phyloP scores from a whole-genome alignment of 1,139 yeast genomes.

The Nakaseomyces bracarensis region DNA sequence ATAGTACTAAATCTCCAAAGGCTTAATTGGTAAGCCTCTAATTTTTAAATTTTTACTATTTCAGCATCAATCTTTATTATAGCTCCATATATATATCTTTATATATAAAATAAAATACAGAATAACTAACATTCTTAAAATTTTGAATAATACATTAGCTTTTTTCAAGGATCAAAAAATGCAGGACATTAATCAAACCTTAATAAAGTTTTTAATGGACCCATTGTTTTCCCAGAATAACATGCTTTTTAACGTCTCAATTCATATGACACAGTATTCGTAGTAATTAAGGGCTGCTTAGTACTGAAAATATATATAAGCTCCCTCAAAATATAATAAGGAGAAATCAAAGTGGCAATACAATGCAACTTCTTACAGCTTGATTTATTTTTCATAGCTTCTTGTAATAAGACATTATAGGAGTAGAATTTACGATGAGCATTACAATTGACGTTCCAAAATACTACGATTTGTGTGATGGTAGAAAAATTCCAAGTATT shows the following conservation, averaged over 20 bases:
- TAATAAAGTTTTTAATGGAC: no score
- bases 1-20: neutral
- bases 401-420: neutral
- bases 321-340: no score
- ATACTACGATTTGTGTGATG: slow-evolving; percentile 34
- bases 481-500: slow-evolving; percentile 43
- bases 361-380: no score
- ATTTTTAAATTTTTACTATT: neutral
- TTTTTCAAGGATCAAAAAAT: no score
- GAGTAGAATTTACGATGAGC: neutral
- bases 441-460: slow-evolving; percentile 17
- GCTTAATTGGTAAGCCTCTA: neutral
- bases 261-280: neutral
- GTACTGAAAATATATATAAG: no score
- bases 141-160: no score
- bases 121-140: no score
- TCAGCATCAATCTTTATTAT: neutral
- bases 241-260: neutral
- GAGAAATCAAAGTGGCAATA: neutral
- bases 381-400: no score
- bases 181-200: no score
- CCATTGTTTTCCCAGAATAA: neutral
- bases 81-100: neutral
- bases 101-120: no score
- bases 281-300: neutral